Evolutionary conservation across 2,329 filamentous ascomycete genomes (phyloP).

Genomic region (Xylaria sp.): DNA sequence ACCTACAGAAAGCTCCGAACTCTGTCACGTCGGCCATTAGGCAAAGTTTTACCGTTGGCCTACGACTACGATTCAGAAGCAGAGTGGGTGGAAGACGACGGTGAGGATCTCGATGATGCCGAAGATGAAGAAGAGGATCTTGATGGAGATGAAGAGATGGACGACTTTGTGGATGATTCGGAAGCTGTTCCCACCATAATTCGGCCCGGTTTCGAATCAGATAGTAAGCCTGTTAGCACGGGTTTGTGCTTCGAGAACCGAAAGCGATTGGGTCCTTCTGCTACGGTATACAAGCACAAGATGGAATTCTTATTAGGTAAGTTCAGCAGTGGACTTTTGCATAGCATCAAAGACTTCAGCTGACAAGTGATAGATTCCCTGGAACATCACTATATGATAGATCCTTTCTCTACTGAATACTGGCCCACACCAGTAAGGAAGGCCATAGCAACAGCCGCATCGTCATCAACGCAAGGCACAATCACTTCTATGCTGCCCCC

Average conservation of each 20-base stretch:
- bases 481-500: constrained; percentile 35
- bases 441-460: constrained; percentile 32
- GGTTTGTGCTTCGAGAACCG: constrained; percentile 84
- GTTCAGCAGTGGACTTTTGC: constrained; percentile 40
- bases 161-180: constrained; percentile 87
- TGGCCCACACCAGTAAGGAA: constrained; percentile 62
- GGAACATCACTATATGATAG: constrained; percentile 64
- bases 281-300: constrained; percentile 63
- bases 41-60: constrained; percentile 65
- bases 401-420: constrained; percentile 84
- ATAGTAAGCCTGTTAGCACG: constrained; percentile 76
- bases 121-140: constrained; percentile 73
- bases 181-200: constrained; percentile 60
- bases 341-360: constrained; percentile 19
- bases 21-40: constrained; percentile 60
- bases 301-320: constrained; percentile 78
- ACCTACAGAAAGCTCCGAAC: constrained; percentile 54
- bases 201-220: constrained; percentile 55
- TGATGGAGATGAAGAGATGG: constrained; percentile 80
- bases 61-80: constrained; percentile 89
- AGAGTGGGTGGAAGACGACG: constrained; percentile 79
- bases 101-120: constrained; percentile 60
- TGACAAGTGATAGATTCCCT: constrained; percentile 49
- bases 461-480: constrained; percentile 13
- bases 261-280: constrained; percentile 52